phyloP scores from a whole-genome alignment of 2,329 filamentous ascomycete species.

The Cryphonectria naterciae region DNA sequence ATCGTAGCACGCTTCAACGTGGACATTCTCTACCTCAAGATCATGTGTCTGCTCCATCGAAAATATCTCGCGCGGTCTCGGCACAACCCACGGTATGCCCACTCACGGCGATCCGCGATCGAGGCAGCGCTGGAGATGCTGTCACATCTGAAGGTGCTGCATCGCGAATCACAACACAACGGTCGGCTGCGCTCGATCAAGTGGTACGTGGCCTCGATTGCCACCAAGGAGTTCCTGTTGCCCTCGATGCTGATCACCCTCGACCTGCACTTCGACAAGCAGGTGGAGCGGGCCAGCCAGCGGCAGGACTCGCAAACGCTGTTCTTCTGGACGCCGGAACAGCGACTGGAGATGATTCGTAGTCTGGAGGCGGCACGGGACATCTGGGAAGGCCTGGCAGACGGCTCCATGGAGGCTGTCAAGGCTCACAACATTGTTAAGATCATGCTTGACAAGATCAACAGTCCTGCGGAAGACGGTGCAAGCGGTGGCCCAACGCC shows the following conservation, averaged over 20 bases:
- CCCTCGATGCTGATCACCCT: constrained; percentile 83
- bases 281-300: constrained; percentile 47
- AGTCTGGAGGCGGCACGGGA: constrained; percentile 72
- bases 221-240: constrained; percentile 82
- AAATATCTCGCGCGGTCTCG: constrained; percentile 81
- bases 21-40: constrained; percentile 85
- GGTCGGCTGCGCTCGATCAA: constrained; percentile 74
- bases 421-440: constrained; percentile 83
- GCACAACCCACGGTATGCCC: constrained; percentile 78
- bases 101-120: constrained; percentile 82
- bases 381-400: constrained; percentile 80
- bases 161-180: constrained; percentile 72
- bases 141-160: constrained; percentile 73
- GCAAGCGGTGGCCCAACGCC: constrained; percentile 19
- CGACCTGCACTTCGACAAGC: constrained; percentile 75
- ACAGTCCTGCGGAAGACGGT: constrained; percentile 45
- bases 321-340: constrained; percentile 60
- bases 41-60: constrained; percentile 84
- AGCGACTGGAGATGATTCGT: constrained; percentile 75
- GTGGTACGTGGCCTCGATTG: constrained; percentile 79
- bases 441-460: constrained; percentile 82
- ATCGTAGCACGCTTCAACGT: constrained; percentile 85
- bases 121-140: constrained; percentile 85
- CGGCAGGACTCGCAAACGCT: constrained; percentile 48
- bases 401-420: constrained; percentile 84